Base-by-base conservation (phyloP, 75 land plant species). In the Pinus tabuliformis region DNA sequence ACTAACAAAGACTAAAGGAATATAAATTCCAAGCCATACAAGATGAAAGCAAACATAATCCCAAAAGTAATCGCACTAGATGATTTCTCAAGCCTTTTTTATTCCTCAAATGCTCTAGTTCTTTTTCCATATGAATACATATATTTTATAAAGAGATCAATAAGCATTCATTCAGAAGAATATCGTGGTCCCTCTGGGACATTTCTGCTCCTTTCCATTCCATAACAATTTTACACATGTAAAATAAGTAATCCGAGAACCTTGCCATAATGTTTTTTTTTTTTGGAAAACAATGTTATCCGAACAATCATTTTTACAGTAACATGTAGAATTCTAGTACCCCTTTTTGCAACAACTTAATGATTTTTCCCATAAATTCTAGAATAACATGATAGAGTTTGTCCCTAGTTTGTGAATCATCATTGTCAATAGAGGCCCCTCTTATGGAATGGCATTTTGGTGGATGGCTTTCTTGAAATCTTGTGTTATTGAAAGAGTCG, bases 61-160 rank as follows among this genome's bases (percentile, higher is more conserved):
- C 93, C 91, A 78, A 94, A 92, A n/a, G 95, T 95, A 37, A 92
- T 95, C 20, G 91, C 97, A 20, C 93, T 95, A 36, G 92, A 94
- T 14, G 95, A 94, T 72, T 90, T 86, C 82, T 92, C 86, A 5
- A 92, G 95, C 97, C 97, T 92, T 42, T 92, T 90, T 17, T 90
- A 77, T 22, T 42, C 45, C 45, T 42, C 45, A 66, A 66, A 39
- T 21, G 20, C 45, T 37, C n/a, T 37, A 18, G 49, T 37, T 15
- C 70, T 21, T 66, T n/a, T 66, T 63, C 66, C 16, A 66, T 37
- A 42, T 66, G 70, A 66, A 66, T 17, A 66, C 17, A 18, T 66
- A 66, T 66, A 11, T 39, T 42, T 66, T 66, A 9, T 17, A 66
- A 66, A 20, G 70, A 18, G 49, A 37, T 0, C 5, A 66, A 2